Evolutionary conservation across 768 basidiomycete species (phyloP), one percentile per base, ranked within the genome.

Genomic region (Amanita pseudoporphyria): DNA sequence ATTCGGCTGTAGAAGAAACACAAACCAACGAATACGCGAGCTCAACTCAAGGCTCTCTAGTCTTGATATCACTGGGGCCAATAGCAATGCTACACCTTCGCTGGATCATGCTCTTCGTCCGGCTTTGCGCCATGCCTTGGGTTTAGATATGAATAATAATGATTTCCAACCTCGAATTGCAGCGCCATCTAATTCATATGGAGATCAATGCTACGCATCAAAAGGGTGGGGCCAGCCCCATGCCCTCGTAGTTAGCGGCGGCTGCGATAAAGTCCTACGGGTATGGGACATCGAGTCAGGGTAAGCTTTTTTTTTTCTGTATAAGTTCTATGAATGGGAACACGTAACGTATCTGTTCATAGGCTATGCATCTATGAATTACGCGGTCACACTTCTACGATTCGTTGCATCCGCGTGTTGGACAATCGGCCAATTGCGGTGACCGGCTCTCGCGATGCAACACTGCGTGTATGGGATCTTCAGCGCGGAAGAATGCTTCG

Each of bases 211-310:
- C 53, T 78, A 79, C 46, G 76, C 87, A 2, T 83, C 86, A 0
- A 74, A 79, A 46, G 95, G 95, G 1, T 97, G 91, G 89, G 93
- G 94, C 0, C 88, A 94, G 60, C 79, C 81, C 1, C 79, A 80
- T 43, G 71, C 89, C 6, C 68, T 96, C 5, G 80, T 95, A 16
- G 85, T 98, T 19, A 92, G 86, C 52, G 94, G 89, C 1, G 94
- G 93, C 4, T 96, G 95, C 58, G 95, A 99, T 60, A 85, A 93
- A 57, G 77, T 79, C 39, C 68, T 99, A n/a, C 73, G 85, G 31
- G 89, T 99, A 0, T 97, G 94, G 94, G 91, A 96, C 60, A 78
- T 86, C 6, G 73, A 78, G 45, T 81, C 87, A 14, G 93, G 93
- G 85, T 94, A 59, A 42, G 81, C n/a, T n/a, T n/a, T 61, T 13